Percentiles rank a stretch among this genome's conserved stretches.
Evolutionary conservation across 768 basidiomycete genomes (phyloP).

Genomic region (Suillus subalutaceus): DNA sequence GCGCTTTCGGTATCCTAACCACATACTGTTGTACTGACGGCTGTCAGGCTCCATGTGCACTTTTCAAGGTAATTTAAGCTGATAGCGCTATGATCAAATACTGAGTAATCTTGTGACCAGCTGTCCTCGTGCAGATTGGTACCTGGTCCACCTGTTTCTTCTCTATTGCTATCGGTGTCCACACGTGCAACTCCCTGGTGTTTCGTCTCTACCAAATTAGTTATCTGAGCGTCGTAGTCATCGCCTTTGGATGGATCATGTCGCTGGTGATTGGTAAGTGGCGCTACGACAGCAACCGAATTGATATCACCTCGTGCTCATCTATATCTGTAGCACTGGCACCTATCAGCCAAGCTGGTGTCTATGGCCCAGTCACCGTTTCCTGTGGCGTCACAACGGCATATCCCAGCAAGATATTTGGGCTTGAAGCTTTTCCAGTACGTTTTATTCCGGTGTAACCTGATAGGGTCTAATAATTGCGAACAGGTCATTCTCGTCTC

Average conservation of each 20-base stretch:
- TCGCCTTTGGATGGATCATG: conserved; percentile 56
- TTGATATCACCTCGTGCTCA: conserved; percentile 5
- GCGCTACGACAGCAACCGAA: background rate
- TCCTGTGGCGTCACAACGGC: conserved; percentile 53
- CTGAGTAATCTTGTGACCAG: conserved; percentile 34
- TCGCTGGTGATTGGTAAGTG: conserved; percentile 54
- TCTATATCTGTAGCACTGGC: conserved; percentile 34
- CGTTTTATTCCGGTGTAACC: conserved; percentile 19
- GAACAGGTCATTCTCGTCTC: conserved; percentile 61
- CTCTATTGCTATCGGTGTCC: conserved; percentile 62
- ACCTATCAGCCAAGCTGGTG: conserved; percentile 38
- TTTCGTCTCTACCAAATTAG: conserved; percentile 54
- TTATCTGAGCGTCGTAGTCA: conserved; percentile 46
- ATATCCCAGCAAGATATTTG: conserved; percentile 46
- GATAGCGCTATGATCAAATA: conserved; percentile 2
- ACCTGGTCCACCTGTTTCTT: conserved; percentile 67
- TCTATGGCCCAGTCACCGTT: conserved; percentile 56
- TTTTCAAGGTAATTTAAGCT: conserved; percentile 53
- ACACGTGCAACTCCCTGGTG: conserved; percentile 69
- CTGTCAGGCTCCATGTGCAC: conserved; percentile 51
- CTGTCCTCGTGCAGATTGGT: conserved; percentile 60
- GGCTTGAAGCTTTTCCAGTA: conserved; percentile 68
- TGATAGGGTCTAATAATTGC: conserved; percentile 6
- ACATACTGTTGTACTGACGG: background rate
- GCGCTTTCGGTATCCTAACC: conserved; percentile 13